Evolutionary conservation across 345 rosid species (phyloP).

Genomic region (Pseudoturritis turrita): DNA sequence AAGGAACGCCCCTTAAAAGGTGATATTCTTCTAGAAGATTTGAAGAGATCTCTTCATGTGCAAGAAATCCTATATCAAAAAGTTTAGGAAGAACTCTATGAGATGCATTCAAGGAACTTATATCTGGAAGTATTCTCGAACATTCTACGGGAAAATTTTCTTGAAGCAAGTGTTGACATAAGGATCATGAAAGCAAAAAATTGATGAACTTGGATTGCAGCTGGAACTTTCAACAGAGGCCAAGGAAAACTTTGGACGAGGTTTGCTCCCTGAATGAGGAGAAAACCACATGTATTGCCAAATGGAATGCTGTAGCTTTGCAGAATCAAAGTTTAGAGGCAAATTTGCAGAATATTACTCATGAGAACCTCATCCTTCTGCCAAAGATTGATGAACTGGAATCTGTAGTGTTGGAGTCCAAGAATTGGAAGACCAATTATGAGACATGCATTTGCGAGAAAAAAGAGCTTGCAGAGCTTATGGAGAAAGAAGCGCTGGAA

Average conservation of each 20-base stretch:
- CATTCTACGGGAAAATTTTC: slow-evolving; percentile 58
- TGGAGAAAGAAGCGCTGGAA: slow-evolving; percentile 58
- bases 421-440: slow-evolving; percentile 49
- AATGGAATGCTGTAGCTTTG: slow-evolving; percentile 53
- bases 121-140: slow-evolving; percentile 79
- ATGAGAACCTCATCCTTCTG: slow-evolving; percentile 53
- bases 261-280: slow-evolving; percentile 53
- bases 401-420: slow-evolving; percentile 45
- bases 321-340: slow-evolving; percentile 56
- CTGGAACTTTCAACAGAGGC: slow-evolving; percentile 62
- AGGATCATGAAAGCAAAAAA: slow-evolving; percentile 43
- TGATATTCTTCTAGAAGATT: slow-evolving; percentile 66
- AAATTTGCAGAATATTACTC: slow-evolving; percentile 45
- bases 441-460: slow-evolving; percentile 58
- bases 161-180: slow-evolving; percentile 50
- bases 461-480: slow-evolving; percentile 49
- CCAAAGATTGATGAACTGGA: slow-evolving; percentile 76
- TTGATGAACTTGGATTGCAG: slow-evolving; percentile 50
- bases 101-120: slow-evolving; percentile 59
- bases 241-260: slow-evolving; percentile 63
- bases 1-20: slow-evolving; percentile 54
- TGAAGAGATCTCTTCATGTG: slow-evolving; percentile 71
- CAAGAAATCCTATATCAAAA: slow-evolving; percentile 78
- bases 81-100: slow-evolving; percentile 76
- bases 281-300: slow-evolving; percentile 48